phyloP scores from a whole-genome alignment of 495 filamentous ascomycete species.

The Penicillium egyptiacum region DNA sequence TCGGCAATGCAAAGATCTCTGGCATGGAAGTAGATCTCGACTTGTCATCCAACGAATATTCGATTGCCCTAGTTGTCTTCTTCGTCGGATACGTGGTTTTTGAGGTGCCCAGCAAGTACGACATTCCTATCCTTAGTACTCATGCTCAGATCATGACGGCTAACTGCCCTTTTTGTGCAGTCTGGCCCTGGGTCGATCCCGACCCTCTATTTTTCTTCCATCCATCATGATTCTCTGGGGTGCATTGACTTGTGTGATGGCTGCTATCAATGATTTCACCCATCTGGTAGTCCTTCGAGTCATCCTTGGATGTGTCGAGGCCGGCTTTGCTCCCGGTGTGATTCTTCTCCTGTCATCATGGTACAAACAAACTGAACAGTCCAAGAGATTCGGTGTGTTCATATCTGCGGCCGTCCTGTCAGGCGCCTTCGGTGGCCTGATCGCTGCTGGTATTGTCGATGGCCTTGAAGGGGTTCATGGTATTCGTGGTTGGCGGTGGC shows the following conservation, averaged over 20 bases:
- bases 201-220: conserved; percentile 47
- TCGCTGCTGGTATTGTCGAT: conserved; percentile 43
- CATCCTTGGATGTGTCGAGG: conserved; percentile 42
- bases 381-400: conserved; percentile 50
- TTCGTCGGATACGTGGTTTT: conserved; percentile 48
- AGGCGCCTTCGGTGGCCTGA: conserved; percentile 52
- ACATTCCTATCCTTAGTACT: neutral
- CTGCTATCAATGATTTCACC: conserved; percentile 41
- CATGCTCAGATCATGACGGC: neutral
- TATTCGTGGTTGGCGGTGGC: conserved; percentile 66
- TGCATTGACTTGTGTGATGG: conserved; percentile 39
- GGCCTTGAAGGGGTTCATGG: conserved; percentile 42
- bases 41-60: conserved; percentile 39
- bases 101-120: conserved; percentile 44
- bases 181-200: conserved; percentile 39
- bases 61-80: conserved; percentile 43
- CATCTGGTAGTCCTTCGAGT: conserved; percentile 41
- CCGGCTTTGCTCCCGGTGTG: conserved; percentile 46
- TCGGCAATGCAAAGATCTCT: conserved; percentile 49
- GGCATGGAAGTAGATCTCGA: conserved; percentile 45
- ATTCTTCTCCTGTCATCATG: conserved; percentile 50
- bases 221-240: conserved; percentile 47
- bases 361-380: conserved; percentile 53
- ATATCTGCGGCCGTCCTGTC: conserved; percentile 50
- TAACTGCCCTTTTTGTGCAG: conserved; percentile 21